A percentile compares a stretch with the other conserved stretches of the same genome.
These are phyloP conservation scores for Taphrina deformans DNA, from an alignment of 1,139 yeast species.

Conservation along the genomic window DNA sequence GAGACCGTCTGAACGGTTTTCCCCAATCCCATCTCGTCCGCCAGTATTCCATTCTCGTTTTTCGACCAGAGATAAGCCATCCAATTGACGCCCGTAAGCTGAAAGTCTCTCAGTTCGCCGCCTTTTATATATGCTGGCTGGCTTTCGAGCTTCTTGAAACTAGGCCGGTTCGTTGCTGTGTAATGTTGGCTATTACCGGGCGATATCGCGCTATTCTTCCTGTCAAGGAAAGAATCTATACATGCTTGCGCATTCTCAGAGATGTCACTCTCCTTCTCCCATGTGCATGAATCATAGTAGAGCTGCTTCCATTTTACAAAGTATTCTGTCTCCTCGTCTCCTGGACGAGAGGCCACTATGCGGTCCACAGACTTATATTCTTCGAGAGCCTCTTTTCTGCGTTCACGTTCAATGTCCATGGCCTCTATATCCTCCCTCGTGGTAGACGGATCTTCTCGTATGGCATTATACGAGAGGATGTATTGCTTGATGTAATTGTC, in stretches of 20 bases:
- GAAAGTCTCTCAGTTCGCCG: conserved; percentile 94
- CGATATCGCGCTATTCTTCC: conserved; percentile 77
- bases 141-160: conserved; percentile 77
- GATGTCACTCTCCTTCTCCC: conserved; percentile 91
- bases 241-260: conserved; percentile 81
- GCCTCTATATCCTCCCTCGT: conserved; percentile 85
- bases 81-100: conserved; percentile 97
- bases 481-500: conserved; percentile 86
- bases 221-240: conserved; percentile 77
- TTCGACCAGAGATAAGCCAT: conserved; percentile 99
- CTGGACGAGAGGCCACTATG: conserved; percentile 71
- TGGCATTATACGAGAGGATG: conserved; percentile 69
- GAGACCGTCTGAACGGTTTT: conserved; percentile 97
- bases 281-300: conserved; percentile 92
- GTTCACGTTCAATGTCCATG: conserved; percentile 86
- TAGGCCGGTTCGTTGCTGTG: conserved; percentile 63
- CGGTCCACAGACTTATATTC: conserved; percentile 88
- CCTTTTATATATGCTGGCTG: conserved; percentile 91
- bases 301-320: conserved; percentile 91
- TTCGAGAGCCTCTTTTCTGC: conserved; percentile 76
- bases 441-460: conserved; percentile 74
- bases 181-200: conserved; percentile 81
- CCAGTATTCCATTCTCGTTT: conserved; percentile 94
- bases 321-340: conserved; percentile 52
- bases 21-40: conserved; percentile 99